Conservation (phyloP, 2,329 filamentous ascomycete species). For the Salinomyces thailandicus region DNA sequence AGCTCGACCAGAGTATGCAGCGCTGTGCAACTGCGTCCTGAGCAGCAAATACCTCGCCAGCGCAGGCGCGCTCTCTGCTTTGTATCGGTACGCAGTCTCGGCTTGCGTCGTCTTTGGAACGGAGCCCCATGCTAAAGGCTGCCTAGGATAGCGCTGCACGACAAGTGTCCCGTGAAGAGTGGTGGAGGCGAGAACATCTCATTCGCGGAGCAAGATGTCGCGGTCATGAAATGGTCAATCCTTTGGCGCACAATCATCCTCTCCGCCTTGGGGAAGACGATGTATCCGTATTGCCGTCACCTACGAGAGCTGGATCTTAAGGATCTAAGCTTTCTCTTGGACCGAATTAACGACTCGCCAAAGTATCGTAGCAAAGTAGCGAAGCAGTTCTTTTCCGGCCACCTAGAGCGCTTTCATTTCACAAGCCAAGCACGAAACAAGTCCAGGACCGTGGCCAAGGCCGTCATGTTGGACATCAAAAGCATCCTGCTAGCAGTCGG, state of each 20-base stretch:
- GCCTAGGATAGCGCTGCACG: conserved; percentile 33
- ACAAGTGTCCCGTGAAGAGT: conserved; percentile 33
- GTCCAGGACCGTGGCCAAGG: conserved; percentile 14
- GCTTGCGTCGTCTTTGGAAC: no score
- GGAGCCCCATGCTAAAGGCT: no score
- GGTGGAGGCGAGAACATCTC: conserved; percentile 33
- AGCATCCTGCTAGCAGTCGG: conserved; percentile 40
- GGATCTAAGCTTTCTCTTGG: conserved; percentile 50
- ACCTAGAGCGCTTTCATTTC: conserved; percentile 36
- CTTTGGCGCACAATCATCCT: conserved; percentile 60
- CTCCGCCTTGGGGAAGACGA: conserved; percentile 51
- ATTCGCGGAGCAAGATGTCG: conserved; percentile 34
- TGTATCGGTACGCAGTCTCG: conserved; percentile 47
- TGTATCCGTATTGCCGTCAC: conserved; percentile 60
- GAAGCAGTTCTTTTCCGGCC: conserved; percentile 45
- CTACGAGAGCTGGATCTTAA: conserved; percentile 54
- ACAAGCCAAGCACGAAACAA: conserved; percentile 19
- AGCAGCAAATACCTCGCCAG: conserved; percentile 47
- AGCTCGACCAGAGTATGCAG: conserved; percentile 43
- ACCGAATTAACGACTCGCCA: conserved; percentile 50
- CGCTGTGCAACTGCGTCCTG: conserved; percentile 50
- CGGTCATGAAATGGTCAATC: conserved; percentile 49
- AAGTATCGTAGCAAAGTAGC: conserved; percentile 50
- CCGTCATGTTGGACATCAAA: conserved; percentile 29
- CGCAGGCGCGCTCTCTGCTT: conserved; percentile 46